Conservation (phyloP, 1,284 basidiomycete genomes). For the Ceratobasidium sp. region DNA sequence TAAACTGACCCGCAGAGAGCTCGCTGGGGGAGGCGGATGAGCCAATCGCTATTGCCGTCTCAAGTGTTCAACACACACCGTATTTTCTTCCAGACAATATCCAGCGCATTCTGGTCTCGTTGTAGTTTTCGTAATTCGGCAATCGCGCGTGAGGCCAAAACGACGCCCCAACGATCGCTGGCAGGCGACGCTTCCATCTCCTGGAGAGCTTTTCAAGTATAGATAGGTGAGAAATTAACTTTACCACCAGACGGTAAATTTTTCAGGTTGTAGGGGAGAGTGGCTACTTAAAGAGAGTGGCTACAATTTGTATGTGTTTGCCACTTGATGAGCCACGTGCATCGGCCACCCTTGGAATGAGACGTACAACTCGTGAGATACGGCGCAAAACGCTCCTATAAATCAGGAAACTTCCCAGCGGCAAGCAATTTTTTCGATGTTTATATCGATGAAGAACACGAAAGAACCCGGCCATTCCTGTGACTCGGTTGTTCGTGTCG, state of each 20-base stretch:
- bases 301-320: not conserved
- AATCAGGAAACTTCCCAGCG: not conserved
- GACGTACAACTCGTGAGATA: not conserved
- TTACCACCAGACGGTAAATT: no score
- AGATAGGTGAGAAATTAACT: no score
- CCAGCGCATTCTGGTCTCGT: slow-evolving; percentile 6
- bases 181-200: not conserved
- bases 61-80: no score
- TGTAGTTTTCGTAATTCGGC: slow-evolving; percentile 4
- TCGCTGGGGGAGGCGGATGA: no score
- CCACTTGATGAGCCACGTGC: not conserved
- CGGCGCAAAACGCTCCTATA: not conserved
- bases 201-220: not conserved
- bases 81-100: not conserved
- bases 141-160: slow-evolving; percentile 6
- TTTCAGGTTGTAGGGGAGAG: not conserved
- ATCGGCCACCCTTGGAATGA: not conserved
- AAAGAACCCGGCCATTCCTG: no score
- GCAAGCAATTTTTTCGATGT: not conserved
- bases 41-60: no score
- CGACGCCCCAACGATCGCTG: not conserved
- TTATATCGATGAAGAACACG: not conserved
- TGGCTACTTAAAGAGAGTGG: not conserved
- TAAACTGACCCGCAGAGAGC: slow-evolving; percentile 15
- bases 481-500: no score